phyloP scores from a whole-genome alignment of 768 basidiomycete genomes.

The Naganishia onofrii region DNA sequence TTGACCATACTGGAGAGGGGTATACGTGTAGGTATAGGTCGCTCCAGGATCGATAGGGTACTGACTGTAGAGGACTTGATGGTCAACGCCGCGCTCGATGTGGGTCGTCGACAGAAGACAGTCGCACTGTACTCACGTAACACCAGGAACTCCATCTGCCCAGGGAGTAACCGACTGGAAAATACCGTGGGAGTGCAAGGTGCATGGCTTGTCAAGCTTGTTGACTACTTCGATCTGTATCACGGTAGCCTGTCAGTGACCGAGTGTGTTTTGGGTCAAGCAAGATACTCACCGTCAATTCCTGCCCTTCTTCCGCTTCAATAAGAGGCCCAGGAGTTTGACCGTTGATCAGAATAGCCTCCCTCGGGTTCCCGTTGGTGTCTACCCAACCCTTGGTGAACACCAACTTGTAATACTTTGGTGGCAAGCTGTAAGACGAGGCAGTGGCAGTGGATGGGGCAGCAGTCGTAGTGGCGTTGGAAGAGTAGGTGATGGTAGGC shows the following conservation, averaged over 20 bases:
- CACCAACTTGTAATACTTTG: conserved; percentile 24
- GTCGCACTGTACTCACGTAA: conserved; percentile 14
- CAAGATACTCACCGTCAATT: conserved; percentile 13
- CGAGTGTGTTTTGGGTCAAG: background rate
- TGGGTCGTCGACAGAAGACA: background rate
- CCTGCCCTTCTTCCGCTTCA: conserved; percentile 27
- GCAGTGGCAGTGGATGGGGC: background rate
- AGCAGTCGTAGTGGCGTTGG: conserved; percentile 6
- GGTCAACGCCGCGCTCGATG: background rate
- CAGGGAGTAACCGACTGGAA: conserved; percentile 21
- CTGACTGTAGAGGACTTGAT: background rate
- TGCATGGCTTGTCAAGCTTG: conserved; percentile 12
- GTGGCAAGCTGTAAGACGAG: background rate
- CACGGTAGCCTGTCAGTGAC: background rate
- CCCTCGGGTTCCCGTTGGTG: conserved; percentile 25
- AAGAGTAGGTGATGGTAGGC: background rate
- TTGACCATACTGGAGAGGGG: conserved; percentile 25
- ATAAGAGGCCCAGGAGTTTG: conserved; percentile 31
- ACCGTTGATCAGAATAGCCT: conserved; percentile 29
- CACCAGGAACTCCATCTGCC: conserved; percentile 28
- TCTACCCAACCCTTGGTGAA: conserved; percentile 19
- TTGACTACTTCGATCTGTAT: conserved; percentile 20
- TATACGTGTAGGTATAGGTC: conserved; percentile 23
- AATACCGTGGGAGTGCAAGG: conserved; percentile 26
- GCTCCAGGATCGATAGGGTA: conserved; percentile 27